phyloP scores from a whole-genome alignment of 2,329 filamentous ascomycete species.

The Cylindrodendrum hubeiense region DNA sequence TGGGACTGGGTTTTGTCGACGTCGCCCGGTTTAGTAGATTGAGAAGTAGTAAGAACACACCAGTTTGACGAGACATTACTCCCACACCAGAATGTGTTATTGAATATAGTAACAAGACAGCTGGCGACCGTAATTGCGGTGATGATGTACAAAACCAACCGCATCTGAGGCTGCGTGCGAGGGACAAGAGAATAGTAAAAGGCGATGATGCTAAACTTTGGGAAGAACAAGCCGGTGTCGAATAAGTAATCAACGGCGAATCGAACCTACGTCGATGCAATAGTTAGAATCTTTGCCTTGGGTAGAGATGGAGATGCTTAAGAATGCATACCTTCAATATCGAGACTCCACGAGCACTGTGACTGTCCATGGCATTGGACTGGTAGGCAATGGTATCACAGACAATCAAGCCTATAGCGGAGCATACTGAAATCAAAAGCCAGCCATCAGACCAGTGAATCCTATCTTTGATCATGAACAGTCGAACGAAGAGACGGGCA shows the following conservation, averaged over 20 bases:
- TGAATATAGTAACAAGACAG: constrained; percentile 29
- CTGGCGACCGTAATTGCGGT: constrained; percentile 25
- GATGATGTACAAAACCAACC: constrained; percentile 30
- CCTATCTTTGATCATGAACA: constrained; percentile 11
- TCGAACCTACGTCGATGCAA: constrained; percentile 8
- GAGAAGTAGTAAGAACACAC: constrained; percentile 11
- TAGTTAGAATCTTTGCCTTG: background rate
- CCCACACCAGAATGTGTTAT: constrained; percentile 42
- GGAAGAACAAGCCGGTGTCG: constrained; percentile 40
- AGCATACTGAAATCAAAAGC: background rate
- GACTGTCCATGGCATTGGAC: background rate
- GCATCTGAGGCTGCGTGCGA: constrained; percentile 28
- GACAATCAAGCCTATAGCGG: constrained; percentile 1
- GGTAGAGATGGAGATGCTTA: background rate
- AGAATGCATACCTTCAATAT: constrained; percentile 10
- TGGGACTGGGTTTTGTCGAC: background rate
- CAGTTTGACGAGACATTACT: constrained; percentile 38
- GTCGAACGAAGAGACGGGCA: constrained; percentile 13
- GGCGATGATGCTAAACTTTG: constrained; percentile 40
- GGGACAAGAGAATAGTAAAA: constrained; percentile 40
- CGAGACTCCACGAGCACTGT: background rate
- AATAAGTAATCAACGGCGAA: constrained; percentile 43
- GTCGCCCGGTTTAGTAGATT: background rate
- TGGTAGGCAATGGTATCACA: constrained; percentile 11
- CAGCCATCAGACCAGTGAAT: constrained; percentile 4